Evolutionary conservation across 1,139 yeast genomes (phyloP).

Genomic region (Diutina sp.): DNA sequence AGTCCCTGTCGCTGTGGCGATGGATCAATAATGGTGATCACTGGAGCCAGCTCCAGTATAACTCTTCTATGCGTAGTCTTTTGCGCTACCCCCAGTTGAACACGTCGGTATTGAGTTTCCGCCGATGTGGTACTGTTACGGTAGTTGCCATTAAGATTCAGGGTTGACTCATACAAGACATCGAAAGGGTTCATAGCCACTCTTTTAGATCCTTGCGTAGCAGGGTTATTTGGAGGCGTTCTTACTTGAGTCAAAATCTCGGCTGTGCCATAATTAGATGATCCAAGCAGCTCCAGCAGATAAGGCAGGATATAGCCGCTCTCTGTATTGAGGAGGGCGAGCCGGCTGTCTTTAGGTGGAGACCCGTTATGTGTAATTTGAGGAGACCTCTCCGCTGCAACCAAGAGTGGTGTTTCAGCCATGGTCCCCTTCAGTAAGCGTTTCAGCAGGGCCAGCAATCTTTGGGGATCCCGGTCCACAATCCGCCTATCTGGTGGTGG

Average conservation of each 20-base stretch:
- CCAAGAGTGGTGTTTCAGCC: background rate
- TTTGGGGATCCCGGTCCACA: background rate
- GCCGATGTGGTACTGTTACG: background rate
- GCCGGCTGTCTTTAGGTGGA: background rate
- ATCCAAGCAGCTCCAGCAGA: background rate
- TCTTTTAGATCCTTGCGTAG: background rate
- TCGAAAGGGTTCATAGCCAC: slow-evolving; percentile 8
- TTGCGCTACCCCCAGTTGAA: slow-evolving; percentile 11
- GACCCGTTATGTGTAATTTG: background rate
- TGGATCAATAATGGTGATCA: background rate
- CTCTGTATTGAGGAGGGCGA: background rate
- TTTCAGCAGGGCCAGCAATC: background rate
- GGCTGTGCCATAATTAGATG: background rate
- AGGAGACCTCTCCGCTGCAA: background rate
- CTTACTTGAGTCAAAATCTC: background rate
- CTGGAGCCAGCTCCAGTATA: slow-evolving; percentile 1
- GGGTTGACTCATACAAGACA: slow-evolving; percentile 5
- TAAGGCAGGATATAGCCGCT: background rate
- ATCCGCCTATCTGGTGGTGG: background rate
- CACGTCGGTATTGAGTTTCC: slow-evolving; percentile 8
- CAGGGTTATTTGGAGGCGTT: slow-evolving; percentile 1
- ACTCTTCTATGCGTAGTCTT: background rate
- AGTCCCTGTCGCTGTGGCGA: background rate
- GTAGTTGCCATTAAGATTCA: background rate
- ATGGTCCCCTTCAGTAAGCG: background rate